Conservation (phyloP, 352 stramenopile genomes). For the Pythium grandisporangium region DNA sequence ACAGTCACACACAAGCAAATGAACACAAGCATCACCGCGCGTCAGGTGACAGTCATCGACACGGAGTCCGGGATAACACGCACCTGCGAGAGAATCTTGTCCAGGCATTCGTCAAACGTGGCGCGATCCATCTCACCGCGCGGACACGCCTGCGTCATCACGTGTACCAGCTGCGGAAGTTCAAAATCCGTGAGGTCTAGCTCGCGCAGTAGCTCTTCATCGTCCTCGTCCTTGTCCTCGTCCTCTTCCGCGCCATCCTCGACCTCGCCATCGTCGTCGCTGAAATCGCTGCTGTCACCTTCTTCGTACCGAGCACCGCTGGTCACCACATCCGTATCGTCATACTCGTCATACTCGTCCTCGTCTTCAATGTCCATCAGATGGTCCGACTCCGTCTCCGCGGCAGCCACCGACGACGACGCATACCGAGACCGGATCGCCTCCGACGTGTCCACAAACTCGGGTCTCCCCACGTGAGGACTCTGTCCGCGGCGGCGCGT, state of each 20-base stretch:
- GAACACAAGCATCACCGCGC: neutral
- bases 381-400: constrained; percentile 4
- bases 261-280: constrained; percentile 11
- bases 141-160: constrained; percentile 72
- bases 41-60: too few relatives aligned
- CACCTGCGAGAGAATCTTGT: constrained; percentile 76
- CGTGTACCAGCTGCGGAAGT: constrained; percentile 71
- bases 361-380: neutral
- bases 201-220: constrained; percentile 33
- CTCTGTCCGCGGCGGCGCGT: constrained; percentile 9
- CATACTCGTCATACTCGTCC: constrained; percentile 2
- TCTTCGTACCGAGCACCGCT: too few relatives aligned
- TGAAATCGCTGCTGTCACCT: constrained; percentile 9
- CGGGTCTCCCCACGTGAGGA: constrained; percentile 3
- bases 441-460: constrained; percentile 17
- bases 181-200: constrained; percentile 81
- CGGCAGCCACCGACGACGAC: neutral
- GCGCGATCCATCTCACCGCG: constrained; percentile 56
- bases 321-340: neutral
- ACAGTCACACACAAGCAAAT: neutral
- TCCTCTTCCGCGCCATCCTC: constrained; percentile 2
- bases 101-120: constrained; percentile 59
- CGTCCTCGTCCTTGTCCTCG: constrained; percentile 11
- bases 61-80: too few relatives aligned
- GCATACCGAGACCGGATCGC: constrained; percentile 4